Evolutionary conservation across 441 rosid genomes (phyloP).

Genomic region (Gossypium gossypioides): DNA sequence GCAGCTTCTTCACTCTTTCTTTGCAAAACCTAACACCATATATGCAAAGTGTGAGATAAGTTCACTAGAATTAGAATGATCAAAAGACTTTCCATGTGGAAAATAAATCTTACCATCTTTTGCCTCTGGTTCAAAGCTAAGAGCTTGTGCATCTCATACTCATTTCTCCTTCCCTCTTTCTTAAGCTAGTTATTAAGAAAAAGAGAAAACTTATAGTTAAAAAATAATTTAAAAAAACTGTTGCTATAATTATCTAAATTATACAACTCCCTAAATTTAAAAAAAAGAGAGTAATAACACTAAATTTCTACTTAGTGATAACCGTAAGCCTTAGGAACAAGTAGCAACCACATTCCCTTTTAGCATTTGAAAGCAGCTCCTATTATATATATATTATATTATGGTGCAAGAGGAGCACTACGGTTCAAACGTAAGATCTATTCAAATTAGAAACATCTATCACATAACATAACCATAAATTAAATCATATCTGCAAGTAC

Average conservation of each 20-base stretch:
- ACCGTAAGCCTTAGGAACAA: not conserved
- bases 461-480: not conserved
- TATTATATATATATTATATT: not conserved
- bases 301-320: not conserved
- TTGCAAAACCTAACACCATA: slow-evolving; percentile 61
- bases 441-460: not conserved
- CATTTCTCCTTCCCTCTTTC: slow-evolving; percentile 95
- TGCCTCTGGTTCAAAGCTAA: slow-evolving; percentile 90
- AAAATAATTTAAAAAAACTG: not conserved
- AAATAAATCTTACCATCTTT: slow-evolving; percentile 55
- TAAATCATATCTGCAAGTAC: slow-evolving; percentile 23
- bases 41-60: slow-evolving; percentile 10
- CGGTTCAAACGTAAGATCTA: not conserved
- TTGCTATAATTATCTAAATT: not conserved
- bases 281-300: not conserved
- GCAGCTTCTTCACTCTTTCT: slow-evolving; percentile 96
- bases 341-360: not conserved
- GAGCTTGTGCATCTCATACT: slow-evolving; percentile 93
- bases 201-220: not conserved
- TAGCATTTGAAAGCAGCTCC: not conserved
- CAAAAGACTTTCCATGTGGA: not conserved
- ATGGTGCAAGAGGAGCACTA: not conserved
- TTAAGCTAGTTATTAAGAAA: slow-evolving; percentile 49
- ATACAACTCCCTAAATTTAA: not conserved
- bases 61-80: slow-evolving; percentile 12